Base-by-base conservation (phyloP, 345 rosid species). In the Angophora floribunda region DNA sequence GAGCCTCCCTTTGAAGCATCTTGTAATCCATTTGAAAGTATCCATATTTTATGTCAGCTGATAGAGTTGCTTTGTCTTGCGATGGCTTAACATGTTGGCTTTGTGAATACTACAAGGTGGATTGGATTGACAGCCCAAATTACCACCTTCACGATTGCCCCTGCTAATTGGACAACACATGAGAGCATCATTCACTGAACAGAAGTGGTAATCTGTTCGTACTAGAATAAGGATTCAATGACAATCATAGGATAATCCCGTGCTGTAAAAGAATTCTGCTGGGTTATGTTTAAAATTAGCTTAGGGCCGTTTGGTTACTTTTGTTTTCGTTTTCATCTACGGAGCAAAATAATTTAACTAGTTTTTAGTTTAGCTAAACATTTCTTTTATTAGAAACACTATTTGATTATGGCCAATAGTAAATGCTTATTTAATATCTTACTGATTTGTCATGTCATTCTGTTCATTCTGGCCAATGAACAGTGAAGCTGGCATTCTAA, bases 1-100 rank as follows among this genome's bases (percentile, higher is more conserved):
- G 94, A 89, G 7, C 95, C 91, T 28, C 92, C 17, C 89, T 89
- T 52, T 90, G 89, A 61, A 85, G 90, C 5, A 91, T 89, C 22
- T 88, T 16, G 85, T 92, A 92, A 63, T 90, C 91, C 70, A 89
- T 91, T 45, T 88, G 84, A 8, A 88, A 79, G 32, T 93, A 91
- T 8, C 91, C 90, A 49, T 90, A 92, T 65, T 91, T 88, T 24
- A 93, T 90, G 57, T 90, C 63, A 19, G 93, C 90, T 15, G 87
- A 89, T 88, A 92, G 89, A 24, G 88, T 90, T 9, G 91, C 78
- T 1, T 91, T 89, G 44, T 89, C 80, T 59, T 91, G 63, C 44
- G 91, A 91, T 16, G 90, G 53, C 85, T 92, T 91, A 6, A 92
- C 91, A 65, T 92, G 1, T 47, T 61, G 80, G 52, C 79, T 28